Base-by-base conservation (phyloP, 1,284 basidiomycete species). In the Marasmius fiardii region DNA sequence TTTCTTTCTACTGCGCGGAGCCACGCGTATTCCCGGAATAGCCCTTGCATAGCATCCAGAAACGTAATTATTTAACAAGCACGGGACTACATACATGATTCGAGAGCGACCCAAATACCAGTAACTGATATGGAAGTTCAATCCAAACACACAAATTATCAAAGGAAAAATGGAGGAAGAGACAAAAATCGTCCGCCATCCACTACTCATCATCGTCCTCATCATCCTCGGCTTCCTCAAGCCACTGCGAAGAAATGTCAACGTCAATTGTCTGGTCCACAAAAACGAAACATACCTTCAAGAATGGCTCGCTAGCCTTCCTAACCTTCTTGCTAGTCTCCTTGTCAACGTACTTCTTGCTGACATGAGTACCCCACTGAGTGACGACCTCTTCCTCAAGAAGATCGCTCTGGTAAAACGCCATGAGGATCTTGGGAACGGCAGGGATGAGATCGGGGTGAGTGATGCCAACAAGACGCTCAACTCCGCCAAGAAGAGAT, bases 271-370 rank as follows among this genome's bases (percentile, higher is more conserved):
- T 16, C 51, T 31, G 24, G 24, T 56, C 28, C 5, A n/a, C 21
- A 41, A 1, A 34, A 1, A 33, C 6, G 56, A 37, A 33, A 64
- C 69, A 34, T 54, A 80, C 79, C 80, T 91, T 93, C 68, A 99
- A 76, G 81, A 99, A 98, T 0, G 95, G 93, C 68, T 93, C 93
- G 61, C 93, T 93, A 21, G 92, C 93, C 78, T 96, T 95, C 63
- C 96, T 82, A 55, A 99, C 95, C 74, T 87, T 95, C 83, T 98
- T 99, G 71, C 90, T 92, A 43, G 83, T 90, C 26, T 98, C 95
- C 76, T 93, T 95, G 74, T 96, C 92, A 56, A 96, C 93, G 69
- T 97, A 98, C 79, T 99, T 98, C 80, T 93, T 97, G 74, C 90
- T 93, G 64, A 97, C 94, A 67, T 98, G 96, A 5, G 93, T 98